phyloP scores from a whole-genome alignment of 129 eudicot genomes.

The Erigeron canadensis region DNA sequence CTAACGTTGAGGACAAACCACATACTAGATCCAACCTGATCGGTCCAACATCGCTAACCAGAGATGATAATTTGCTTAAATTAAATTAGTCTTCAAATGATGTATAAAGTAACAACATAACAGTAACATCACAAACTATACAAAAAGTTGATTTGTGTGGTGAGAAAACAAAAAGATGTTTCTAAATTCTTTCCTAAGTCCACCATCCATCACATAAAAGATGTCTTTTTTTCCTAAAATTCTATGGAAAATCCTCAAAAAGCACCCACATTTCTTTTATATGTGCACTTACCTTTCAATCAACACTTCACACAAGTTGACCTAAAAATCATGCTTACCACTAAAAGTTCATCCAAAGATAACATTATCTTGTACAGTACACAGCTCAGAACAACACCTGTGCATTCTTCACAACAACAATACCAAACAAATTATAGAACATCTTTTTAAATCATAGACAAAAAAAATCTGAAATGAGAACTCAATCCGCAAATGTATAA shows the following conservation, averaged over 20 bases:
- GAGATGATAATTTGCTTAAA: too few relatives aligned
- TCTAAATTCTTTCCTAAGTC: constrained; percentile 33
- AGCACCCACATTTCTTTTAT: constrained; percentile 22
- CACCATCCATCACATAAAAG: constrained; percentile 20
- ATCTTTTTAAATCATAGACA: background rate
- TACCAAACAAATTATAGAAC: constrained; percentile 1
- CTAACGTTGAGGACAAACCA: background rate
- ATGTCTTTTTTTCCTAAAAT: background rate
- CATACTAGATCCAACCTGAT: background rate
- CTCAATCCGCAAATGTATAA: constrained; percentile 23
- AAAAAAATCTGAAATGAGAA: constrained; percentile 1
- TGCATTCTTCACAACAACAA: background rate
- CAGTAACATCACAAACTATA: constrained; percentile 19
- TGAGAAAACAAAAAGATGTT: constrained; percentile 16
- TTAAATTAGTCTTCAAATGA: background rate
- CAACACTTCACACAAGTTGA: constrained; percentile 27
- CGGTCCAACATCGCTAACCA: background rate
- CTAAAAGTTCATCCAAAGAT: constrained; percentile 18
- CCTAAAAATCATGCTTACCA: constrained; percentile 31
- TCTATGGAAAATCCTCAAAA: constrained; percentile 13
- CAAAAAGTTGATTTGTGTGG: constrained; percentile 27
- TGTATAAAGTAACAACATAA: background rate
- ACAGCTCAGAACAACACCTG: constrained; percentile 12
- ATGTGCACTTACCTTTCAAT: constrained; percentile 26
- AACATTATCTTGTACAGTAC: constrained; percentile 12